Evolutionary conservation across 2,329 filamentous ascomycete species (phyloP).

Genomic region (Elsinoe arachidis): DNA sequence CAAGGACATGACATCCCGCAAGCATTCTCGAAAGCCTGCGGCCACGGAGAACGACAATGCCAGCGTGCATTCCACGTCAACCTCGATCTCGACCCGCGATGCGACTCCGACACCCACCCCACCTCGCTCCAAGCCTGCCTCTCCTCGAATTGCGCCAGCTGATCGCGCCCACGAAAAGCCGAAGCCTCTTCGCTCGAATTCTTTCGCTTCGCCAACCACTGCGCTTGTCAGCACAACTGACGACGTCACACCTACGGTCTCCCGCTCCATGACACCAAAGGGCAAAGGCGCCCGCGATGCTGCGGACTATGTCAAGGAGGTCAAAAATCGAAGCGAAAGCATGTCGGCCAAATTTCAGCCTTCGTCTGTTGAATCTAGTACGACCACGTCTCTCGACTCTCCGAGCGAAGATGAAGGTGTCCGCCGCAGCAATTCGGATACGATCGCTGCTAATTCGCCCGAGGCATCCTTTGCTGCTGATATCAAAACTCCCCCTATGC

Average conservation of each 20-base stretch:
- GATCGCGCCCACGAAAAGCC: slow-evolving; percentile 34
- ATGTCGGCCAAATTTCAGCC: neutral
- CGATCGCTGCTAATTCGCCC: neutral
- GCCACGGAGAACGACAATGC: slow-evolving; percentile 24
- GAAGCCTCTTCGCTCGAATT: slow-evolving; percentile 51
- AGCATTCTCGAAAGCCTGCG: slow-evolving; percentile 15
- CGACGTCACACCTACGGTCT: slow-evolving; percentile 53
- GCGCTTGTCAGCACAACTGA: slow-evolving; percentile 58
- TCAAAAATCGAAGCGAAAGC: slow-evolving; percentile 13
- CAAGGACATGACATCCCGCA: slow-evolving; percentile 13
- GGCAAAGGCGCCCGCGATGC: slow-evolving; percentile 52
- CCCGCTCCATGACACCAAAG: slow-evolving; percentile 36
- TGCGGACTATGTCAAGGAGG: slow-evolving; percentile 31
- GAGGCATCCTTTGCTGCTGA: neutral
- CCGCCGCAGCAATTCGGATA: neutral
- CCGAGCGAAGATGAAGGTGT: neutral
- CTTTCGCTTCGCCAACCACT: slow-evolving; percentile 54
- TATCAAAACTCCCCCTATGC: neutral
- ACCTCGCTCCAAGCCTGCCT: slow-evolving; percentile 11
- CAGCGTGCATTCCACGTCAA: slow-evolving; percentile 7
- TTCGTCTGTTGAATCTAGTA: neutral
- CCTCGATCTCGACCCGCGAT: slow-evolving; percentile 13
- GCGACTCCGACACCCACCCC: neutral
- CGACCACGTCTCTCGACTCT: neutral
- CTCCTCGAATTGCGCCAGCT: slow-evolving; percentile 17